These are phyloP conservation scores for Acacia melanoxylon DNA, from an alignment of 306 rosid species.

Conservation along the genomic window DNA sequence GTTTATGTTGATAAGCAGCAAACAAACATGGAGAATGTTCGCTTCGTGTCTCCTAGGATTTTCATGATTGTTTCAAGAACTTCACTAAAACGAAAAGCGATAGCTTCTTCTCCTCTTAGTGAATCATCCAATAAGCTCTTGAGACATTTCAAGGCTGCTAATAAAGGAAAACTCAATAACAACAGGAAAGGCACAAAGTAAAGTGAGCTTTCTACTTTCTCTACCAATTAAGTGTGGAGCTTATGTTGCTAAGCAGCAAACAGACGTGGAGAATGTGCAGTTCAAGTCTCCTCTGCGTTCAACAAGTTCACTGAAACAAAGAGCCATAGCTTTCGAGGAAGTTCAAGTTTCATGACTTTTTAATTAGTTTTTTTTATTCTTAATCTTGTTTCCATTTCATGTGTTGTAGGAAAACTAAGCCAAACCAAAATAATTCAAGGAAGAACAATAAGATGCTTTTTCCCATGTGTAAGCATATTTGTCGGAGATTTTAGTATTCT, in stretches of 20 bases:
- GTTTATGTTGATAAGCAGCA: background rate
- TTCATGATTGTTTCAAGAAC: background rate
- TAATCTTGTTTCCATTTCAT: background rate
- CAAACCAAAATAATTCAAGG: background rate
- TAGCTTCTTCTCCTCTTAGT: background rate
- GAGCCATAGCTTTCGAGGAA: background rate
- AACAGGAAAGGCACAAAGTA: background rate
- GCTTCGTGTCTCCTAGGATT: background rate
- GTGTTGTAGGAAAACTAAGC: background rate
- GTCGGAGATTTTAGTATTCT: background rate
- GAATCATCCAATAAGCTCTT: background rate
- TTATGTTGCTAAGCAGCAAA: background rate
- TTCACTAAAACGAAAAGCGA: background rate
- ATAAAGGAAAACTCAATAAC: background rate
- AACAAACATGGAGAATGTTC: background rate
- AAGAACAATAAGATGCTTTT: background rate
- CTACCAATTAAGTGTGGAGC: background rate
- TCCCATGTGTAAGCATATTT: background rate
- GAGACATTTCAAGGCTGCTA: background rate
- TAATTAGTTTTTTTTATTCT: background rate
- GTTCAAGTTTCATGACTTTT: background rate
- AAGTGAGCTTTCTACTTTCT: background rate
- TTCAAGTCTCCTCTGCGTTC: background rate
- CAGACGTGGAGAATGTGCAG: background rate
- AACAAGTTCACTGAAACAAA: background rate